These are phyloP conservation scores for Macrophomina pseudophaseolina DNA, from an alignment of 2,329 filamentous ascomycete species.

Conservation along the genomic window DNA sequence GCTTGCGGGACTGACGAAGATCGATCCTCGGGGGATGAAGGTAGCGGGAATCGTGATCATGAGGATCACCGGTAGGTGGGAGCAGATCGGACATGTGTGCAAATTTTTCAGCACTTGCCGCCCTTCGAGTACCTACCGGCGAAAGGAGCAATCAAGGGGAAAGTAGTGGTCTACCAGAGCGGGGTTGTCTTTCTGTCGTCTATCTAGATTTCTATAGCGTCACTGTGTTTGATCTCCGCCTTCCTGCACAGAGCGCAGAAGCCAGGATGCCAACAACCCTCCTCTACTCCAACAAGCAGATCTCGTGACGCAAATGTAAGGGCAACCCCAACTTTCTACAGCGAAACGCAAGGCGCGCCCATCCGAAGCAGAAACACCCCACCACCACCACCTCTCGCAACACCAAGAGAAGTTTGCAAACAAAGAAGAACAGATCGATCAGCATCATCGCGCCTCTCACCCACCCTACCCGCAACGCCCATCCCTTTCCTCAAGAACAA, in stretches of 20 bases:
- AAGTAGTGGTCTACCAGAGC: background rate
- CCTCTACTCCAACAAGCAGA: too few species aligned
- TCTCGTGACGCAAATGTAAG: too few species aligned
- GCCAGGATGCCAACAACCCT: too few species aligned
- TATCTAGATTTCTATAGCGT: background rate
- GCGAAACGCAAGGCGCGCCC: background rate
- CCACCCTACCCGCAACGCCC: background rate
- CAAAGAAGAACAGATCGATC: background rate
- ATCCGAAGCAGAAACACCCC: background rate
- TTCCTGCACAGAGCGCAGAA: too few species aligned
- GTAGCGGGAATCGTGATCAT: too few species aligned
- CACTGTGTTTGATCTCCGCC: background rate
- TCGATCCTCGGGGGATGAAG: too few species aligned
- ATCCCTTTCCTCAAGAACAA: background rate
- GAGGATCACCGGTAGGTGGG: too few species aligned
- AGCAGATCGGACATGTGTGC: too few species aligned
- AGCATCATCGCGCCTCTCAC: background rate
- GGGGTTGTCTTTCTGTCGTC: background rate
- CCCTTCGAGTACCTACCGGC: too few species aligned
- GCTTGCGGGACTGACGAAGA: background rate
- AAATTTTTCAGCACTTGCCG: too few species aligned
- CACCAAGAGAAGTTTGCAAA: background rate
- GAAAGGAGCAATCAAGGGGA: too few species aligned
- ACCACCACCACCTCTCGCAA: too few species aligned
- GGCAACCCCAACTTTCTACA: background rate